These are phyloP conservation scores for Apiosordaria backusii DNA, from an alignment of 495 filamentous ascomycete genomes.

Conservation along the genomic window DNA sequence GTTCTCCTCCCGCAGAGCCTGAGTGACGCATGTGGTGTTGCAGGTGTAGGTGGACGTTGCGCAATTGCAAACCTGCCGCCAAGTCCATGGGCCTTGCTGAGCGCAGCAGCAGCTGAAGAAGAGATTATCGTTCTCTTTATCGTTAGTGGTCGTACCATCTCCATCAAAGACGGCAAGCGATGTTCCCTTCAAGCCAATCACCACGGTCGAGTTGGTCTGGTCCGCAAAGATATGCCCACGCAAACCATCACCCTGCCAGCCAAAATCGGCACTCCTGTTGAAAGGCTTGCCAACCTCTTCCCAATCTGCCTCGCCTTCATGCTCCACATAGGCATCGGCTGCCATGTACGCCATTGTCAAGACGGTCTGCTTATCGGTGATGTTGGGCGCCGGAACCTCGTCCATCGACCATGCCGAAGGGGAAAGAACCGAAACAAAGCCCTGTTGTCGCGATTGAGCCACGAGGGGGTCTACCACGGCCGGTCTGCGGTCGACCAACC, in stretches of 20 bases:
- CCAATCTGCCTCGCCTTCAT: conserved; percentile 71
- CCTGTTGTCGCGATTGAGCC: conserved; percentile 59
- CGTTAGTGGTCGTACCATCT: conserved; percentile 90
- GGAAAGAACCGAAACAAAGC: conserved; percentile 54
- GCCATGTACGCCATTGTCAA: conserved; percentile 82
- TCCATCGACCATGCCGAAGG: conserved; percentile 81
- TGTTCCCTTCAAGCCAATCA: conserved; percentile 91
- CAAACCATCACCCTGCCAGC: conserved; percentile 85
- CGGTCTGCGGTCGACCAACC: conserved; percentile 74
- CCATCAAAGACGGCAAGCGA: conserved; percentile 90
- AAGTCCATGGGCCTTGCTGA: conserved; percentile 81
- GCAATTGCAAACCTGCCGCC: conserved; percentile 90
- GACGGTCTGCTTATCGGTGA: conserved; percentile 81
- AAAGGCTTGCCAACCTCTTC: conserved; percentile 72
- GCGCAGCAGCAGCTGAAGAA: conserved; percentile 98
- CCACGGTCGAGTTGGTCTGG: conserved; percentile 75
- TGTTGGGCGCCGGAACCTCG: conserved; percentile 70
- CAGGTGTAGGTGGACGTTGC: conserved; percentile 78
- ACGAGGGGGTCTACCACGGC: conserved; percentile 74
- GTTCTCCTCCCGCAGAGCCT: conserved; percentile 73
- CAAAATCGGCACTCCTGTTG: conserved; percentile 80
- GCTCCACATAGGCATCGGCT: conserved; percentile 79
- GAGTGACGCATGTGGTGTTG: conserved; percentile 81
- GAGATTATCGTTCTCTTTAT: conserved; percentile 96
- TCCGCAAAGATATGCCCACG: conserved; percentile 91